phyloP scores from a whole-genome alignment of 495 filamentous ascomycete species.

The Penicillium bialowiezense region DNA sequence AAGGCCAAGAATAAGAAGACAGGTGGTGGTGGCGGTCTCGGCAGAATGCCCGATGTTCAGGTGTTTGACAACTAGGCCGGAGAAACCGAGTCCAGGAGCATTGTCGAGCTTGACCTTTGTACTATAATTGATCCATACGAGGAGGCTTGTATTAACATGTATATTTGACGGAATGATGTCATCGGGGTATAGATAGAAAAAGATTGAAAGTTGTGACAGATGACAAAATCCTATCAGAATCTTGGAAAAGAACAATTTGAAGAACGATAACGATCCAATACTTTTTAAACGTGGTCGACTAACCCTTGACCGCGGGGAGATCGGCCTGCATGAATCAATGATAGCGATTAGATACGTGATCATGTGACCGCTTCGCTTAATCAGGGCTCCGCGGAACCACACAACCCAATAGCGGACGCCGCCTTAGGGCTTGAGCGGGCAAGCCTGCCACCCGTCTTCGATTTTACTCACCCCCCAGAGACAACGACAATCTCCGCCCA shows the following conservation, averaged over 20 bases:
- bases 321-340: no score
- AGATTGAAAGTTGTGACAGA: no score
- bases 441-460: conserved; percentile 37
- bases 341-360: neutral
- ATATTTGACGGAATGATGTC: no score
- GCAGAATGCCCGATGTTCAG: conserved; percentile 52
- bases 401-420: conserved; percentile 36
- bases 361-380: conserved; percentile 37
- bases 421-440: conserved; percentile 41
- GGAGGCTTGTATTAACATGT: neutral
- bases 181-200: no score
- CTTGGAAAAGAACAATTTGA: no score
- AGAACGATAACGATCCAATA: no score
- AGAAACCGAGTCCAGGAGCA: neutral
- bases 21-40: conserved; percentile 47
- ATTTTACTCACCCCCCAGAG: conserved; percentile 46
- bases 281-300: no score
- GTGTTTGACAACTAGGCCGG: conserved; percentile 37
- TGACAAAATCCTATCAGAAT: no score
- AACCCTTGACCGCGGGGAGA: no score
- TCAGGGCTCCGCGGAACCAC: conserved; percentile 36
- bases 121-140: conserved; percentile 11
- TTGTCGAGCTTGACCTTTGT: neutral
- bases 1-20: conserved; percentile 46
- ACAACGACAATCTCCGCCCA: conserved; percentile 49